phyloP scores from a whole-genome alignment of 164 flowering plant species.

The Vitis labrusca region DNA sequence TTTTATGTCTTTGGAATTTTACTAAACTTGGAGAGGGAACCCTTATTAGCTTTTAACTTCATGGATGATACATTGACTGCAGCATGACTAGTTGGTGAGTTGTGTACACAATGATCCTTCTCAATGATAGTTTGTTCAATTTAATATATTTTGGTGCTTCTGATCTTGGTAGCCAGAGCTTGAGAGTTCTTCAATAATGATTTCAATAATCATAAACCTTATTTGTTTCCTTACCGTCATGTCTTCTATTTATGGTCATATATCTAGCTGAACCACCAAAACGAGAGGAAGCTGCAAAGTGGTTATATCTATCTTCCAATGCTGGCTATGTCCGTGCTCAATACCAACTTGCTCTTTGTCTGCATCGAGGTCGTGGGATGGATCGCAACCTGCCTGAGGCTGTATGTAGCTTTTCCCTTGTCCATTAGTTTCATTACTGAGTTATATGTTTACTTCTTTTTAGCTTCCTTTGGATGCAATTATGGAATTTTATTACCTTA shows the following conservation, averaged over 20 bases:
- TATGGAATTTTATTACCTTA: background rate
- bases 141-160: background rate
- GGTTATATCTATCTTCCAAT: conserved; percentile 58
- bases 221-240: background rate
- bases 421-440: background rate
- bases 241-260: conserved; percentile 2
- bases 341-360: conserved; percentile 90
- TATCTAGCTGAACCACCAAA: conserved; percentile 72
- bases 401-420: conserved; percentile 39
- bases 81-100: too few relatives aligned
- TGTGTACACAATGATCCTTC: background rate
- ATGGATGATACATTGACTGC: too few relatives aligned
- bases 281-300: conserved; percentile 65
- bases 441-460: background rate
- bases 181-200: too few relatives aligned
- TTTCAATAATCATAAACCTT: background rate
- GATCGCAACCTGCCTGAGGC: conserved; percentile 57
- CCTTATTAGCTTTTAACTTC: too few relatives aligned
- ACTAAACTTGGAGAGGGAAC: too few relatives aligned
- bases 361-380: conserved; percentile 77
- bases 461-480: background rate
- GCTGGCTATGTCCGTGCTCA: conserved; percentile 85
- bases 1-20: too few relatives aligned
- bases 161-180: too few relatives aligned
- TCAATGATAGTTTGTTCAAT: background rate